A percentile compares a stretch with the other conserved stretches of the same genome.
These are phyloP conservation scores for Protomyces lactucae-debilis DNA, from an alignment of 1,139 yeast species.

Conservation along the genomic window DNA sequence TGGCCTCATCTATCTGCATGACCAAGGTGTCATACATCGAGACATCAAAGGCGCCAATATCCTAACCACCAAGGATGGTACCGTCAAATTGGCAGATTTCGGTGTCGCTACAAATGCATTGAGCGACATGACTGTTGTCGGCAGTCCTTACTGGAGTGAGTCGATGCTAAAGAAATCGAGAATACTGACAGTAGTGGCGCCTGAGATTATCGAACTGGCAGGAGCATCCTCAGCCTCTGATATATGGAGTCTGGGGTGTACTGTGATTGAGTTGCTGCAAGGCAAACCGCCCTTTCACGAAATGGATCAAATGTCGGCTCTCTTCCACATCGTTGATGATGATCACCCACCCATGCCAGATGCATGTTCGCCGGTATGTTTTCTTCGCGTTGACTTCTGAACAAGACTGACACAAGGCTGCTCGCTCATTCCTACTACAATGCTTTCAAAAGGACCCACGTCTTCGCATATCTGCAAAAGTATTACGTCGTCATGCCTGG, in stretches of 20 bases:
- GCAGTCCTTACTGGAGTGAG: slow-evolving; percentile 69
- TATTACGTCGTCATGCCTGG: slow-evolving; percentile 63
- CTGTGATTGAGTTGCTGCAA: slow-evolving; percentile 77
- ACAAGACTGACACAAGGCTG: slow-evolving; percentile 7
- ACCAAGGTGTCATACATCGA: slow-evolving; percentile 69
- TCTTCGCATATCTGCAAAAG: slow-evolving; percentile 54
- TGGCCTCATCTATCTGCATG: slow-evolving; percentile 67
- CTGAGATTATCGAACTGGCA: slow-evolving; percentile 70
- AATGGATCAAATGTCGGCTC: slow-evolving; percentile 75
- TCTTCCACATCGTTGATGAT: slow-evolving; percentile 88
- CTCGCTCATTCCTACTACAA: slow-evolving; percentile 57
- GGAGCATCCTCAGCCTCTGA: slow-evolving; percentile 81
- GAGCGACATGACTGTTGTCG: slow-evolving; percentile 42
- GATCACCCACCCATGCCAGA: slow-evolving; percentile 74
- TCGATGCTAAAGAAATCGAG: neutral
- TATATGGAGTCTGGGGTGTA: slow-evolving; percentile 78
- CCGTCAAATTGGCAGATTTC: slow-evolving; percentile 69
- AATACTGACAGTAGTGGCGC: slow-evolving; percentile 50
- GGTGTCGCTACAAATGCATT: slow-evolving; percentile 58
- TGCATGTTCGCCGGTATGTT: slow-evolving; percentile 45
- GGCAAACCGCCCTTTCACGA: slow-evolving; percentile 86
- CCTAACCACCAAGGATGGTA: slow-evolving; percentile 54
- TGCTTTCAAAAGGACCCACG: slow-evolving; percentile 78
- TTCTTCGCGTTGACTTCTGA: neutral
- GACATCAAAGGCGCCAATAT: slow-evolving; percentile 79